phyloP scores from a whole-genome alignment of 148 eudicot genomes.

The Dysphania ambrosioides region DNA sequence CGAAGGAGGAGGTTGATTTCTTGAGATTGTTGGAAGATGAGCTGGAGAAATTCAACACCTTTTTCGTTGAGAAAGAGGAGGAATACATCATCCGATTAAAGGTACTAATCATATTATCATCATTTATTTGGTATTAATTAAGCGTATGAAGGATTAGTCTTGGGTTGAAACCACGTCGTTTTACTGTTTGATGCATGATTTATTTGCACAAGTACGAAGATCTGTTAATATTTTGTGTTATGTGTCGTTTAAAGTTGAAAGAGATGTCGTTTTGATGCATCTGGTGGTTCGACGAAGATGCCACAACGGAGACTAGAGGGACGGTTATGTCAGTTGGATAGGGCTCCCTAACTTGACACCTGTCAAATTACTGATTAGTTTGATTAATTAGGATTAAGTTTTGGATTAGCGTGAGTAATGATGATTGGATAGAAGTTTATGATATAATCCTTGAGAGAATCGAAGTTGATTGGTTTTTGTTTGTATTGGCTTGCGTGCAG shows the following conservation, averaged over 20 bases:
- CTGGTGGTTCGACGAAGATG: too few species aligned
- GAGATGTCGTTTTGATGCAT: conserved; percentile 21
- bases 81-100: conserved; percentile 87
- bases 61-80: conserved; percentile 91
- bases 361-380: not conserved
- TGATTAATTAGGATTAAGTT: too few species aligned
- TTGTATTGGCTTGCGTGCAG: conserved; percentile 30
- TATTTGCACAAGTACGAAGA: not conserved
- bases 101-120: too few species aligned
- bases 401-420: not conserved
- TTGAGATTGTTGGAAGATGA: conserved; percentile 70
- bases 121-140: too few species aligned
- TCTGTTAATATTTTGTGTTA: not conserved
- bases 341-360: not conserved
- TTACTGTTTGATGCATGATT: not conserved
- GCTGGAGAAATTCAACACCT: conserved; percentile 77
- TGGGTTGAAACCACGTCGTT: not conserved
- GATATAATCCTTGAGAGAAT: not conserved
- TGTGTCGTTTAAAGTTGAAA: conserved; percentile 7
- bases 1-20: conserved; percentile 66
- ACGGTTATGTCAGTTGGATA: conserved; percentile 10
- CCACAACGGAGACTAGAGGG: too few species aligned
- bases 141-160: too few species aligned
- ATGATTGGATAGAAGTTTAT: not conserved
- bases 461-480: conserved; percentile 3